phyloP scores from a whole-genome alignment of 1,284 basidiomycete genomes.

The Ceratobasidium theobromae region DNA sequence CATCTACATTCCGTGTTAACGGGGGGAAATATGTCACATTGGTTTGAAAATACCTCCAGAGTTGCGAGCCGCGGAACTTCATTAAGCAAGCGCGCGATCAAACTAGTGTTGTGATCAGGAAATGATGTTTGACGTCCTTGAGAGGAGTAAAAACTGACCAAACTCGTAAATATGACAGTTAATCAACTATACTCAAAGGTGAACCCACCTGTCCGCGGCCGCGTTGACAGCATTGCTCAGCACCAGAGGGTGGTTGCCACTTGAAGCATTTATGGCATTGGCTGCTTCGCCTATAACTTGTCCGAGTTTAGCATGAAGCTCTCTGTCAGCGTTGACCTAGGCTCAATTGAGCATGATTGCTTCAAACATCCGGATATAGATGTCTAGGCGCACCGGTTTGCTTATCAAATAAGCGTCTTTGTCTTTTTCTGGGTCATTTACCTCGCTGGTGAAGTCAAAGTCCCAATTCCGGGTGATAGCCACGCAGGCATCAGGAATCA shows the following conservation, averaged over 20 bases:
- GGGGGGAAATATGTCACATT: neutral
- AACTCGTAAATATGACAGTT: neutral
- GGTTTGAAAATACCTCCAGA: conserved; percentile 56
- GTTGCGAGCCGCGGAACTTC: conserved; percentile 58
- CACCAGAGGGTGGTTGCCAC: conserved; percentile 50
- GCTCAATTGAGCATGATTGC: neutral
- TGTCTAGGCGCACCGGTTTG: conserved; percentile 55
- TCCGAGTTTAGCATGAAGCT: conserved; percentile 47
- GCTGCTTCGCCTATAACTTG: conserved; percentile 17
- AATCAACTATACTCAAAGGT: conserved; percentile 30
- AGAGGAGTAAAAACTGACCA: conserved; percentile 74
- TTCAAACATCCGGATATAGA: neutral
- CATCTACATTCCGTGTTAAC: conserved; percentile 55
- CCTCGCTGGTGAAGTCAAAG: conserved; percentile 60
- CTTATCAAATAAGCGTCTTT: conserved; percentile 65
- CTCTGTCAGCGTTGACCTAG: conserved; percentile 57
- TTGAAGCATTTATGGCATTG: conserved; percentile 50
- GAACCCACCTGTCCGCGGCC: conserved; percentile 73
- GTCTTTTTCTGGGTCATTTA: neutral
- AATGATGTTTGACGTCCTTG: conserved; percentile 81
- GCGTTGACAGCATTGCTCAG: conserved; percentile 61
- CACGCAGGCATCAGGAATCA: conserved; percentile 67
- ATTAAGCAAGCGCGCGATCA: conserved; percentile 60
- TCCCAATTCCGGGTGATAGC: conserved; percentile 75
- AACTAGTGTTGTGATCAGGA: conserved; percentile 67